Evolutionary conservation across 2,329 filamentous ascomycete species (phyloP).

Genomic region (Stemphylium beticola): DNA sequence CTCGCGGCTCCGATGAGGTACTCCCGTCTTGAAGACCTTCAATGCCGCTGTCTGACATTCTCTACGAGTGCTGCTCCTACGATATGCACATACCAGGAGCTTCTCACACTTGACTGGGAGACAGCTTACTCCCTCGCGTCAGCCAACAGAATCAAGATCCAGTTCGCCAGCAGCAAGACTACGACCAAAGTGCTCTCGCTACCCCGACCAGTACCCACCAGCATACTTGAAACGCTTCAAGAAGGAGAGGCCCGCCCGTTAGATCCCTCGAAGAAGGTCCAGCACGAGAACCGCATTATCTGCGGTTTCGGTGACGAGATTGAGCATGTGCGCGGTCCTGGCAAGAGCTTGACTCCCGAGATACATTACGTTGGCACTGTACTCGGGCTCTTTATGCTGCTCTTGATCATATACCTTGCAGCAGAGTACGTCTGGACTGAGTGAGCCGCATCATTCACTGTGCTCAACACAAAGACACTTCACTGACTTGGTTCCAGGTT

Average conservation of each 20-base stretch:
- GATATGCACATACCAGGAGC: slow-evolving; percentile 29
- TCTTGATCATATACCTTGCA: slow-evolving; percentile 23
- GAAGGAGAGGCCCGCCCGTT: slow-evolving; percentile 17
- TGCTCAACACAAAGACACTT: not conserved
- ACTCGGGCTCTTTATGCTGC: slow-evolving; percentile 23
- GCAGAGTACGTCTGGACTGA: slow-evolving; percentile 30
- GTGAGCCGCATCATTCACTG: slow-evolving; percentile 10
- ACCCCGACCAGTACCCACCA: slow-evolving; percentile 25
- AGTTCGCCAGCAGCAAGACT: slow-evolving; percentile 31
- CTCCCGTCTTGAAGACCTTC: slow-evolving; percentile 23
- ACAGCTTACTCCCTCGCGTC: slow-evolving; percentile 30
- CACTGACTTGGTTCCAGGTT: slow-evolving; percentile 18
- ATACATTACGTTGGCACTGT: slow-evolving; percentile 27
- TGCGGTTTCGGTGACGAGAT: slow-evolving; percentile 34
- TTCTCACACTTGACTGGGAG: slow-evolving; percentile 31
- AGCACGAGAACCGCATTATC: slow-evolving; percentile 29
- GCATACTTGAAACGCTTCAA: slow-evolving; percentile 21
- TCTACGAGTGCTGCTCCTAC: slow-evolving; percentile 24
- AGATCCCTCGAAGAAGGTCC: slow-evolving; percentile 8
- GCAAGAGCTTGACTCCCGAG: slow-evolving; percentile 7
- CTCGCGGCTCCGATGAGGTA: slow-evolving; percentile 21
- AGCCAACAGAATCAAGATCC: slow-evolving; percentile 29
- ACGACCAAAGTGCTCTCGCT: slow-evolving; percentile 28
- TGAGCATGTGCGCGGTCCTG: slow-evolving; percentile 12
- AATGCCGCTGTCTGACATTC: slow-evolving; percentile 37